These are phyloP conservation scores for Porphyrellus cyaneotinctus DNA, from an alignment of 768 basidiomycete species.

Conservation along the genomic window DNA sequence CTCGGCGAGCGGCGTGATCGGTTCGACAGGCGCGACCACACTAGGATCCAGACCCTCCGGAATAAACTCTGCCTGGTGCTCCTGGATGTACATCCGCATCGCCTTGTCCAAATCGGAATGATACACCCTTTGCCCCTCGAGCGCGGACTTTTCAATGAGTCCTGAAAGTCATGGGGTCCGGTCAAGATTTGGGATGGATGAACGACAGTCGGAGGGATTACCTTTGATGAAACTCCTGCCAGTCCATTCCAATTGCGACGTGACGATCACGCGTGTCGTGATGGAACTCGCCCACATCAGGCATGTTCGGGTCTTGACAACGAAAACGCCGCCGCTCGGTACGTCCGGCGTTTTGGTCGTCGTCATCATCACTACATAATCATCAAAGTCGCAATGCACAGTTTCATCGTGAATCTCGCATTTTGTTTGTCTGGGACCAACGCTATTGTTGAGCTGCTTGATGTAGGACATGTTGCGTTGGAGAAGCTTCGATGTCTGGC, in stretches of 20 bases:
- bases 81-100: slow-evolving; percentile 86
- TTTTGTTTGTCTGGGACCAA: slow-evolving; percentile 93
- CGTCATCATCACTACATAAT: slow-evolving; percentile 78
- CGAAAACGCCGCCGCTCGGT: slow-evolving; percentile 88
- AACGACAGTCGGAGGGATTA: slow-evolving; percentile 24
- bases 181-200: background rate
- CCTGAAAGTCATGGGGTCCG: slow-evolving; percentile 44
- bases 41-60: slow-evolving; percentile 71
- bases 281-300: slow-evolving; percentile 88
- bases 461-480: slow-evolving; percentile 93
- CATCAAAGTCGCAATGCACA: slow-evolving; percentile 74
- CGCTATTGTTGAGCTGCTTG: slow-evolving; percentile 80
- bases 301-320: slow-evolving; percentile 92
- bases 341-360: slow-evolving; percentile 94
- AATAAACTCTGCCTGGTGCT: slow-evolving; percentile 86
- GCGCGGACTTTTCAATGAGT: slow-evolving; percentile 86
- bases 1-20: slow-evolving; percentile 28
- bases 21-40: slow-evolving; percentile 45
- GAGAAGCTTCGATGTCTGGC: slow-evolving; percentile 61
- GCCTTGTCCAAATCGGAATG: slow-evolving; percentile 77
- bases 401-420: slow-evolving; percentile 92
- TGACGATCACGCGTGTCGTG: slow-evolving; percentile 77
- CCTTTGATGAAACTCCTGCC: slow-evolving; percentile 96
- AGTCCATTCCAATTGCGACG: slow-evolving; percentile 92
- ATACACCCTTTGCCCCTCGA: slow-evolving; percentile 89